Evolutionary conservation across 2,329 filamentous ascomycete genomes (phyloP).

Genomic region (Trichoderma simmonsii): DNA sequence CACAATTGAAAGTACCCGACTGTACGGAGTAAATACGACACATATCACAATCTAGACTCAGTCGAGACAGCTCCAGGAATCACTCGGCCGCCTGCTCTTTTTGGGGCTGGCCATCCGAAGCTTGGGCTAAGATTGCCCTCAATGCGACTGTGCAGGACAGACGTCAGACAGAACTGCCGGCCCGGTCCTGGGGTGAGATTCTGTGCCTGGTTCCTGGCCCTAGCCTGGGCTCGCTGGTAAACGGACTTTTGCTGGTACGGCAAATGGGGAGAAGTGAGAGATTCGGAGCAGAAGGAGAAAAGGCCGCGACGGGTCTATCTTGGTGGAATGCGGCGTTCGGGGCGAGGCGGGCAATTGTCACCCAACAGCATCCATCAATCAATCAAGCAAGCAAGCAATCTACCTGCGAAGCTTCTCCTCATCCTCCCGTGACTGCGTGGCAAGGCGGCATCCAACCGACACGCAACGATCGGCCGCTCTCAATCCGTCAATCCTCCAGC

Average conservation of each 20-base stretch:
- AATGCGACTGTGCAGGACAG: not conserved
- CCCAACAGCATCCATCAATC: not conserved
- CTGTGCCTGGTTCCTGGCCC: slow-evolving; percentile 18
- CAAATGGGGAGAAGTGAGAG: not conserved
- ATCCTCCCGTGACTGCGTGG: not conserved
- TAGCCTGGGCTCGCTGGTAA: not conserved
- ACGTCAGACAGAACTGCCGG: not conserved
- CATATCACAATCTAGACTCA: not conserved
- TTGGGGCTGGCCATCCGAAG: slow-evolving; percentile 13
- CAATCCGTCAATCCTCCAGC: not conserved
- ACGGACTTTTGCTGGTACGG: not conserved
- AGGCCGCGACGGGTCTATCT: not conserved
- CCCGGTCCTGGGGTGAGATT: not conserved
- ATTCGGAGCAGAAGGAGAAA: not conserved
- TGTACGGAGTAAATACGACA: not conserved
- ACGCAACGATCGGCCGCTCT: not conserved
- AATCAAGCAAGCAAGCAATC: not conserved
- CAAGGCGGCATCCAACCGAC: slow-evolving; percentile 5
- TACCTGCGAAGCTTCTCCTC: slow-evolving; percentile 8
- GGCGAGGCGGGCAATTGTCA: not conserved
- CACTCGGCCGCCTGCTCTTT: slow-evolving; percentile 15
- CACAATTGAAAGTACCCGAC: not conserved
- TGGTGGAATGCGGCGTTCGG: not conserved
- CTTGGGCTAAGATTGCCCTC: not conserved
- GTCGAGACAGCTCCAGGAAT: not conserved